Base-by-base conservation (phyloP, 116 monocot species). In the Cymodocea nodosa region DNA sequence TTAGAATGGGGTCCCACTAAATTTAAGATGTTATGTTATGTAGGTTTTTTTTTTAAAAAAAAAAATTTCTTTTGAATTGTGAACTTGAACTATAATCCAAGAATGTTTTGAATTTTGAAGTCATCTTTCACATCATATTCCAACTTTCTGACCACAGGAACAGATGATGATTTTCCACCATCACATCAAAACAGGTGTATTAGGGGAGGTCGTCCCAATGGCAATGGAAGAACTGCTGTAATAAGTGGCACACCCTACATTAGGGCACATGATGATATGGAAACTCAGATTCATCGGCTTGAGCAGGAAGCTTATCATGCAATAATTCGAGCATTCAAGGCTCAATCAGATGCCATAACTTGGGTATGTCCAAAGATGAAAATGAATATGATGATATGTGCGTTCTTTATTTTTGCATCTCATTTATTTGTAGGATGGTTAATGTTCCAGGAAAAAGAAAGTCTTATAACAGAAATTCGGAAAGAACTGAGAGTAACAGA, bases 401-500 rank as follows among this genome's bases (percentile, higher is more conserved):
- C 5, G 15, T 65, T 22, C 44, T 65, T 10, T 44, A 44, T 51
- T 65, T 18, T 49, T 65, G 15, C 23, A 14, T 11, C 34, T 35
- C 16, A 59, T 34, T 70, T 15, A 60, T 15, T 60, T 36, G 39
- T 12, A 40, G 51, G 22, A 35, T 70, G 40, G 34, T 23, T 23
- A 49, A 59, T 62, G 53, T 50, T 75, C 35, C 69, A 95, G 95
- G 97, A 97, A 62, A 97, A 97, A 71, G 91, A 97, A 75, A 83
- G 81, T 62, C 72, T 97, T 64, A 90, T 97, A 53, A 97, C 87
- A 23, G 91, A 90, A 69, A 81, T 97, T 37, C 80, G 97, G 59
- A 97, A 83, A 72, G 97, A 97, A 68, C 71, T 97, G 53, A 83
- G 88, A 73, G 80, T 97, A 30, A 87, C 97, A 62, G 88, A 97